Evolutionary conservation across 2,329 filamentous ascomycete species (phyloP).

Genomic region (Aspergillus glaucus): DNA sequence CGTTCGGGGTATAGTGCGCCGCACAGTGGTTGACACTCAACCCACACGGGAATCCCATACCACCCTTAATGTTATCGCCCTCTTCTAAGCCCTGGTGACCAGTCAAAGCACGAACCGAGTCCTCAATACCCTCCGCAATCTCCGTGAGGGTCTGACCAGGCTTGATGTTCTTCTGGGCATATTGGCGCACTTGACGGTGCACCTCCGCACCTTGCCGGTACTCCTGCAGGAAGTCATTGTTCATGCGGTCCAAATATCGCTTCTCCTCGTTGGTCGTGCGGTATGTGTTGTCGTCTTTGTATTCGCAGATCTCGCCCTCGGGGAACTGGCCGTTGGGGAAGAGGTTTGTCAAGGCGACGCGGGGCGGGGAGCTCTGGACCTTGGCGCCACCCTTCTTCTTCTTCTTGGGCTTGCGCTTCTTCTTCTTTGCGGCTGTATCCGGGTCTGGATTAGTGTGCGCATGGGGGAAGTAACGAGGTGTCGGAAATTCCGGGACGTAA

Average conservation of each 20-base stretch:
- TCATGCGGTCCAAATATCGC: constrained; percentile 72
- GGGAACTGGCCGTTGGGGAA: constrained; percentile 70
- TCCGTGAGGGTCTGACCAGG: constrained; percentile 74
- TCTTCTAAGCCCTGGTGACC: constrained; percentile 71
- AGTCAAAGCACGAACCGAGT: constrained; percentile 68
- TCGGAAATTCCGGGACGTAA: not conserved
- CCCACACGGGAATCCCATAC: constrained; percentile 82
- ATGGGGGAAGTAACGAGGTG: not conserved
- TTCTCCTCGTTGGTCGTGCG: constrained; percentile 81
- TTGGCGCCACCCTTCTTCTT: constrained; percentile 59
- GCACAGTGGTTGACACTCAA: constrained; percentile 79
- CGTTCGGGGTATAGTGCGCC: constrained; percentile 81
- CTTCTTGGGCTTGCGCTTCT: constrained; percentile 73
- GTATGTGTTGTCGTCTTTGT: constrained; percentile 68
- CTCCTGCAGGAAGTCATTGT: constrained; percentile 71
- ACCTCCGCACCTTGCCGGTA: constrained; percentile 81
- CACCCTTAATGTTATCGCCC: constrained; percentile 69
- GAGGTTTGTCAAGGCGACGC: constrained; percentile 65
- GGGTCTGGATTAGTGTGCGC: not conserved
- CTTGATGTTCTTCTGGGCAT: constrained; percentile 72
- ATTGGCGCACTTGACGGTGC: constrained; percentile 81
- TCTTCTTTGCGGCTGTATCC: constrained; percentile 58
- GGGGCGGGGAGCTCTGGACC: constrained; percentile 69
- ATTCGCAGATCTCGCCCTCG: constrained; percentile 71
- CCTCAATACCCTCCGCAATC: constrained; percentile 82